Conservation (phyloP, 2,329 filamentous ascomycete species). For the Tympanopsis confertula region DNA sequence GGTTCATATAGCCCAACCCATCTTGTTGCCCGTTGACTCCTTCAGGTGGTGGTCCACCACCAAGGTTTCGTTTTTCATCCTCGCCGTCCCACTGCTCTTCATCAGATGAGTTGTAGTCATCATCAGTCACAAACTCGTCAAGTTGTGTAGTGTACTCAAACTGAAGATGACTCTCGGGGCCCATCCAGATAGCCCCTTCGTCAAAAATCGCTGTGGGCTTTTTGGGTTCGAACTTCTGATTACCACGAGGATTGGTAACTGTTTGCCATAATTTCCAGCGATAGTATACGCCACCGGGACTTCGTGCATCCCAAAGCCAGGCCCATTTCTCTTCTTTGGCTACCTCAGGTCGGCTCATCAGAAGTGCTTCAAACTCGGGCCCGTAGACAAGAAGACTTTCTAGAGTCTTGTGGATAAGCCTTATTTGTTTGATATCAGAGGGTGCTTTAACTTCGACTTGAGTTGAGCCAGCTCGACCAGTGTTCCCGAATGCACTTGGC, state of each 20-base stretch:
- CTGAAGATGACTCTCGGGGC: conserved; percentile 43
- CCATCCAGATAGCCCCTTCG: conserved; percentile 43
- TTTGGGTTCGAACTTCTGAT: conserved; percentile 9
- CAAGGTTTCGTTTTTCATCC: conserved; percentile 15
- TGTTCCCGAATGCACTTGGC: conserved; percentile 34
- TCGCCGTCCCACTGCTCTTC: conserved; percentile 32
- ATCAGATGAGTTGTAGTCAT: conserved; percentile 55
- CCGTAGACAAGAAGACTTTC: conserved; percentile 53
- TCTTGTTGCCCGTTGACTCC: conserved; percentile 10
- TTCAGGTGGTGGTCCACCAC: conserved; percentile 23
- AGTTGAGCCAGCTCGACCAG: conserved; percentile 16
- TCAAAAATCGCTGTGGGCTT: conserved; percentile 38
- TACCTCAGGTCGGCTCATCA: conserved; percentile 55
- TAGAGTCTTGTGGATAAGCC: conserved; percentile 55
- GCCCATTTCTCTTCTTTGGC: conserved; percentile 58
- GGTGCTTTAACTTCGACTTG: conserved; percentile 46
- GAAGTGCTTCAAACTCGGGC: conserved; percentile 55
- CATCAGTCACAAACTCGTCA: conserved; percentile 50
- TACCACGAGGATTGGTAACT: conserved; percentile 32
- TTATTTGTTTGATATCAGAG: conserved; percentile 47
- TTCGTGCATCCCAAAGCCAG: conserved; percentile 57
- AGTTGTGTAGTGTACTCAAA: conserved; percentile 54
- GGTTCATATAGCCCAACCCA: conserved; percentile 40
- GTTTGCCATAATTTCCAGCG: conserved; percentile 59
- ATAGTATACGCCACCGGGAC: conserved; percentile 53